Conservation (phyloP, 2,329 filamentous ascomycete species). For the Triangularia setosa region DNA sequence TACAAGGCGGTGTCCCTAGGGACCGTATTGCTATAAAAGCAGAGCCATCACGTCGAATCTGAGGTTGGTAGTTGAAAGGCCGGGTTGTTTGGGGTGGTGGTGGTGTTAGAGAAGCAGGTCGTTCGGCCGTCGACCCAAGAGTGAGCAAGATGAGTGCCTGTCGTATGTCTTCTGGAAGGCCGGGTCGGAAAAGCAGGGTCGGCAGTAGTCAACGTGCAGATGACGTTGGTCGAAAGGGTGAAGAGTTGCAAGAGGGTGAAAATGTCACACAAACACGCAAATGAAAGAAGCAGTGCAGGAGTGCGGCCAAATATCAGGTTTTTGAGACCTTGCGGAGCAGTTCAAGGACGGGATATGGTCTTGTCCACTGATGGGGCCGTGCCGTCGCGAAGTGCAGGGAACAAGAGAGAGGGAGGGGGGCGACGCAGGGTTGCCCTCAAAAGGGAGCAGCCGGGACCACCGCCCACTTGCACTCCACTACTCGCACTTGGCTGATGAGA, state of each 20-base stretch:
- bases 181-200: slow-evolving; percentile 10
- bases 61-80: slow-evolving; percentile 4
- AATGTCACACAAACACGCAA: slow-evolving; percentile 3
- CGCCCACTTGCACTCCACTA: not conserved
- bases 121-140: slow-evolving; percentile 14
- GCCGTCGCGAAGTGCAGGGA: slow-evolving; percentile 9
- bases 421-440: slow-evolving; percentile 4
- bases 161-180: not conserved
- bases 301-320: slow-evolving; percentile 27
- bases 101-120: slow-evolving; percentile 17
- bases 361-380: slow-evolving; percentile 2
- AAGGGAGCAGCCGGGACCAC: slow-evolving; percentile 5
- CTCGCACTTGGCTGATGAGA: slow-evolving; percentile 12
- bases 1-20: slow-evolving; percentile 37
- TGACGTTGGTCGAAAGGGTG: slow-evolving; percentile 11
- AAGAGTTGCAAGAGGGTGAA: not conserved
- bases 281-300: slow-evolving; percentile 1
- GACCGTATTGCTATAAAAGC: slow-evolving; percentile 39
- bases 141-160: not conserved
- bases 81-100: slow-evolving; percentile 18
- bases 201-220: slow-evolving; percentile 1
- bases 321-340: slow-evolving; percentile 21
- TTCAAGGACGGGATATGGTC: slow-evolving; percentile 14
- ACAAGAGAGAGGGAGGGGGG: slow-evolving; percentile 13
- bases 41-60: slow-evolving; percentile 22